Evolutionary conservation across 139 green algal genomes (phyloP), one percentile per base, ranked within the genome.

Genomic region (Tetraselmis chui): DNA sequence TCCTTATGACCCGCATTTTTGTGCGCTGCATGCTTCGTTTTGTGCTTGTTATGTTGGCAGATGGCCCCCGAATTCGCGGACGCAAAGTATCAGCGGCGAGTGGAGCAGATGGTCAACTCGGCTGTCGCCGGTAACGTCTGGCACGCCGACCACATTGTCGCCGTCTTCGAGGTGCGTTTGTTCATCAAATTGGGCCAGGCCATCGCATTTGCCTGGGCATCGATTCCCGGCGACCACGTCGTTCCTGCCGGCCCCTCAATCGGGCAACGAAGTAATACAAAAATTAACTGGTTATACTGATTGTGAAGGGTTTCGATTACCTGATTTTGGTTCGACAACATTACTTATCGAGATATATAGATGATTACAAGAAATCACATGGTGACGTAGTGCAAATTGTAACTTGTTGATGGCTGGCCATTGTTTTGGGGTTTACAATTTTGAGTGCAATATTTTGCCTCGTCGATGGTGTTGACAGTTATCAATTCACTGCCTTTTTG

Each of bases 101-200:
- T 76, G 31, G 80, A 79, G n/a, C 77, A 59, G 1, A 59, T 86
- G 79, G 59, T 86, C 5, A 67, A 5, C 18, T 67, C 45, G 18
- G 88, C 92, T 0, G 83, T 91, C 11, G 89, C 92, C 82, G 94
- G 94, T 31, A 90, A 93, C 67, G 94, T 92, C 2, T 98, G 94
- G 94, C 90, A 97, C 45, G 93, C 92, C 11, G 94, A 98, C 89
- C 94, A 98, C 90, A 93, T 98, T 59, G 45, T 90, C 23, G 82
- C 93, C 0, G 94, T 98, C 29, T 95, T 94, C 84, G 80, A 90
- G 80, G n/a, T 74, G 32, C 45, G 45, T 67, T 5, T 67, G 11
- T 67, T 67, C 45, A 67, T 67, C 11, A 5, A 5, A 67, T 67
- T 67, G 11, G 18, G 18, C 5, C 18, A 67, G 5, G 45, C 11